Evolutionary conservation across 495 filamentous ascomycete species (phyloP).

Genomic region (Letharia lupina): DNA sequence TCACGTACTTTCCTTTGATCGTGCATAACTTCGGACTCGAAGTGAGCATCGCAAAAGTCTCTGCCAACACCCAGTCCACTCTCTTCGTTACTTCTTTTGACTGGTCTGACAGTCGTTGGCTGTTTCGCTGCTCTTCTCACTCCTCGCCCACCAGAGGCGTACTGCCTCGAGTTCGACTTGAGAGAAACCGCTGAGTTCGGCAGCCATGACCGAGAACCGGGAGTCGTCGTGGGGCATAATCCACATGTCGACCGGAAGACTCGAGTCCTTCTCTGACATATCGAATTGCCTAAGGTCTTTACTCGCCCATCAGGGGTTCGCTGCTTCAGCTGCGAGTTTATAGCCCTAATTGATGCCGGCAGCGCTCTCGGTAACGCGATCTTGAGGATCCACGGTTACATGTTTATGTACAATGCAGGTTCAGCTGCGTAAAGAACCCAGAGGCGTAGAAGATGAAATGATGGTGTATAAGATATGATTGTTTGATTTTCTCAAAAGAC

Average conservation of each 20-base stretch:
- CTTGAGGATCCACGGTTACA: background rate
- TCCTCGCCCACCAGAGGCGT: too few relatives aligned
- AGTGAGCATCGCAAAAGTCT: too few relatives aligned
- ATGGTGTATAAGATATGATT: background rate
- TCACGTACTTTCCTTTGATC: too few relatives aligned
- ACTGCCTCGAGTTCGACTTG: too few relatives aligned
- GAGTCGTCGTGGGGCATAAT: background rate
- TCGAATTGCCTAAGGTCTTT: background rate
- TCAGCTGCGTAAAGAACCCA: background rate
- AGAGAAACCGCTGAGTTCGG: background rate
- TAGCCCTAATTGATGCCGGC: background rate
- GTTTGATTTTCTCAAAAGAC: slow-evolving; percentile 20
- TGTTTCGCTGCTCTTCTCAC: too few relatives aligned
- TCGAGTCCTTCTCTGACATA: background rate
- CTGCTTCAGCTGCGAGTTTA: background rate
- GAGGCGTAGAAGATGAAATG: background rate
- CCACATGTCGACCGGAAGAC: background rate
- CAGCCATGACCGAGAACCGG: background rate
- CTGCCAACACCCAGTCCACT: too few relatives aligned
- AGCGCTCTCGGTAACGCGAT: background rate
- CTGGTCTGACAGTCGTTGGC: too few relatives aligned
- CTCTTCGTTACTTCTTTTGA: too few relatives aligned
- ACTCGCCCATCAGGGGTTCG: background rate
- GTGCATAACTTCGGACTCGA: too few relatives aligned
- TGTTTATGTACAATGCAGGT: background rate